phyloP scores from a whole-genome alignment of 129 eudicot species.

The Heracleum sosnowskyi region DNA sequence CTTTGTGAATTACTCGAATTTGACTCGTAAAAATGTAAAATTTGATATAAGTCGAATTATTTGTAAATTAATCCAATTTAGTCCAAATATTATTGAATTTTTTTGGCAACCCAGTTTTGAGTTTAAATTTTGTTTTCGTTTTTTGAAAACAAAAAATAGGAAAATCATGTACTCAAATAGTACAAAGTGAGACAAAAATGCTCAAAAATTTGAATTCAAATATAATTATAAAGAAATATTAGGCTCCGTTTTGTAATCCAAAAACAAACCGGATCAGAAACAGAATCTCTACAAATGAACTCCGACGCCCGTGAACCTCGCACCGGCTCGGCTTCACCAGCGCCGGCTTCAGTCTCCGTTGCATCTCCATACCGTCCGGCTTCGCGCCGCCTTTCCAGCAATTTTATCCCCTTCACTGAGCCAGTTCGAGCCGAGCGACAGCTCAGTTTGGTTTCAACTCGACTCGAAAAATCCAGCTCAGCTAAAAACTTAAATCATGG shows the following conservation, averaged over 20 bases:
- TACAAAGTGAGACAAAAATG: no score
- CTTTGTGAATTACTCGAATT: no score
- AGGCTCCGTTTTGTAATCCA: neutral
- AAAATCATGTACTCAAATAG: no score
- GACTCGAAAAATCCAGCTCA: slow-evolving; percentile 66
- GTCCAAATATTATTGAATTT: no score
- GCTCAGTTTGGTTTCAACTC: slow-evolving; percentile 71
- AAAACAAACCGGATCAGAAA: neutral
- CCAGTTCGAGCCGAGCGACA: slow-evolving; percentile 39
- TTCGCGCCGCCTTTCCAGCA: slow-evolving; percentile 71
- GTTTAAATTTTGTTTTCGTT: no score
- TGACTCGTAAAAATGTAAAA: no score
- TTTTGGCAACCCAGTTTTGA: no score
- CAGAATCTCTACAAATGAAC: slow-evolving; percentile 13
- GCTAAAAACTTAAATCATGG: slow-evolving; percentile 39
- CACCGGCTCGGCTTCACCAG: slow-evolving; percentile 4
- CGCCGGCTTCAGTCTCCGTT: slow-evolving; percentile 26
- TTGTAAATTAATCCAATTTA: no score
- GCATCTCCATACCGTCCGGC: slow-evolving; percentile 28
- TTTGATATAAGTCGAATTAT: no score
- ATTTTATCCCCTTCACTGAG: slow-evolving; percentile 47
- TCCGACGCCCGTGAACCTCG: slow-evolving; percentile 12
- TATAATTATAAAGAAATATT: no score
- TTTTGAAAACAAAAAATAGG: no score
- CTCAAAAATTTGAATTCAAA: neutral